Evolutionary conservation across 2,329 filamentous ascomycete species (phyloP), one percentile per base, ranked within the genome.

Genomic region (Ambrosiella xylebori): DNA sequence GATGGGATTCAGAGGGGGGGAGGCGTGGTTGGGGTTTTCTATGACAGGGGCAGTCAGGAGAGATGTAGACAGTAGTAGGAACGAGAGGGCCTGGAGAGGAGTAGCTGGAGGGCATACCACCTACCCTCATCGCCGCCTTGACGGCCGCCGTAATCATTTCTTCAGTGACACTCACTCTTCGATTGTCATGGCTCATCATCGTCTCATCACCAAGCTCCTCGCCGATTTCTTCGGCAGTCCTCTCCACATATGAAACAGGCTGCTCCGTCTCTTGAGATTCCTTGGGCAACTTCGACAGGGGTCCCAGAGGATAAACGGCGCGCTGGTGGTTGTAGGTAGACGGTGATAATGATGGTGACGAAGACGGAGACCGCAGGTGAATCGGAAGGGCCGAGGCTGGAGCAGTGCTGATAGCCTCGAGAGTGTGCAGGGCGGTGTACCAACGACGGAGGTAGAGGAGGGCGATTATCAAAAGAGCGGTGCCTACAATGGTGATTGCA

Each of bases 391-490:
- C 27, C 27, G 27, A 15, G n/a, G 44, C 8, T 17, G 44, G 11
- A 47, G 2, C n/a, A 17, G 44, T 13, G 44, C 1, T 6, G n/a
- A 27, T 35, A 2, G 47, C 40, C 15, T 54, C 35, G 11, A 38
- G 19, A 17, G 13, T 40, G 15, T 50, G 50, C 5, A 50, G 27
- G 15, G 19, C 50, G 36, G 39, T 39, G 27, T 38, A 19, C 52
- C 54, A 45, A 15, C 54, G 54, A 13, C 45, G 2, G 7, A 59
- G 35, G 35, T 53, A 59, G 38, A 51, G 57, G 11, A 59, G 47
- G 38, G 37, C 54, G 11, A 57, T 37, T 3, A 59, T 8, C n/a
- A 59, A 7, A 7, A 56, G 11, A 5, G 44, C 15, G 6, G 39
- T 39, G n/a, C 40, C 15, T 12, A 35, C 19, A 12, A 52, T 47